Evolutionary conservation across 495 filamentous ascomycete genomes (phyloP).

Genomic region (Podospora pseudoanserina): DNA sequence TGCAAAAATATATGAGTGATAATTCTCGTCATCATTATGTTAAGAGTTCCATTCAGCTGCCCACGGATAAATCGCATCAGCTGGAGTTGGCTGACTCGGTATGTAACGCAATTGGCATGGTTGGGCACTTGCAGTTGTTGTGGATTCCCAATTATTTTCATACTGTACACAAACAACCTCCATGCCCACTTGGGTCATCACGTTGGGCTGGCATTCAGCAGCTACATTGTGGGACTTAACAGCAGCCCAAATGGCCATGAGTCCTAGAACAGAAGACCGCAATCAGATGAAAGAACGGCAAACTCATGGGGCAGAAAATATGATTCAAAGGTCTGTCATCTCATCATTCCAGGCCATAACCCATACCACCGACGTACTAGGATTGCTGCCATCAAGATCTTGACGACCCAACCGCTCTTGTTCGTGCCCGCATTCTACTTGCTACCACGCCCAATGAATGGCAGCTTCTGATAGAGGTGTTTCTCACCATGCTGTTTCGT

Average conservation of each 20-base stretch:
- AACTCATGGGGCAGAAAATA: not conserved
- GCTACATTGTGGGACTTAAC: not conserved
- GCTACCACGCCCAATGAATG: not conserved
- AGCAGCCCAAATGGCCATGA: not conserved
- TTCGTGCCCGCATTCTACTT: not conserved
- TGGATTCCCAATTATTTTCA: not conserved
- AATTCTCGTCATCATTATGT: not conserved
- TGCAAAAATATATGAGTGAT: not conserved
- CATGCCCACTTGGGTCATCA: not conserved
- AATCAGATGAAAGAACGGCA: not conserved
- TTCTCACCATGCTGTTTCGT: constrained; percentile 1
- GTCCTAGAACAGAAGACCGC: not conserved
- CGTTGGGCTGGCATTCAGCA: not conserved
- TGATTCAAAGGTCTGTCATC: not conserved
- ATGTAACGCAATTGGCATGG: not conserved
- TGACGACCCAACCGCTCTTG: too few relatives aligned
- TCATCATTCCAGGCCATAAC: not conserved
- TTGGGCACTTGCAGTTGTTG: too few relatives aligned
- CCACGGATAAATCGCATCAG: not conserved
- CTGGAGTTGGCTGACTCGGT: not conserved
- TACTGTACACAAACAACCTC: not conserved
- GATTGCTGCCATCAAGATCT: not conserved
- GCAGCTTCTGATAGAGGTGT: not conserved
- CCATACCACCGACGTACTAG: not conserved
- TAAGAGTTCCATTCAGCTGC: not conserved